Conservation (phyloP, 2,329 filamentous ascomycete genomes). For the Fusarium abutilonis region DNA sequence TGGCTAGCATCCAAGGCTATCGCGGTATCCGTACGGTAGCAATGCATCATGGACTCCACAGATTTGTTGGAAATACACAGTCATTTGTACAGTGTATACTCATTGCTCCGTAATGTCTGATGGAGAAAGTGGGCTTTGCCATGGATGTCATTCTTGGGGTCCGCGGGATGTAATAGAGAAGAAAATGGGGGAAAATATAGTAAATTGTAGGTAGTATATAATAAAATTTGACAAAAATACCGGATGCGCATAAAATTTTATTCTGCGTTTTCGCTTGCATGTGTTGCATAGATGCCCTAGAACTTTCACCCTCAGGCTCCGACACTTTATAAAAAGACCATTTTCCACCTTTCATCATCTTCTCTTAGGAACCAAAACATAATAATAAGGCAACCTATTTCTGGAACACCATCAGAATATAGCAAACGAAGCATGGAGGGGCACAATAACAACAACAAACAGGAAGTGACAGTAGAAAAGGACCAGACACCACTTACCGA, state of each 20-base stretch:
- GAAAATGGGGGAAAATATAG: slow-evolving; percentile 5
- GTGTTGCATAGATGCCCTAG: not conserved
- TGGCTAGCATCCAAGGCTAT: not conserved
- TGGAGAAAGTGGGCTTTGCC: slow-evolving; percentile 21
- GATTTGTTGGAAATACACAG: slow-evolving; percentile 2
- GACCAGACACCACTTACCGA: slow-evolving; percentile 28
- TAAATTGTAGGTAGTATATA: not conserved
- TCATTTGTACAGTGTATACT: slow-evolving; percentile 12
- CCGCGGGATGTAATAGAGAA: slow-evolving; percentile 28
- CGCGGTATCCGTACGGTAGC: slow-evolving; percentile 12
- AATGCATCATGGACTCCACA: slow-evolving; percentile 24
- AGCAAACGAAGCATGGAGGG: not conserved
- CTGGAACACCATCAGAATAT: slow-evolving; percentile 9
- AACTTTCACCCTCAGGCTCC: not conserved
- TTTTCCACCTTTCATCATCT: not conserved
- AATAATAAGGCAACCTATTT: not conserved
- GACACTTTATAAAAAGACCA: not conserved
- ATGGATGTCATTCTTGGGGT: slow-evolving; percentile 34
- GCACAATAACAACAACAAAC: slow-evolving; percentile 3
- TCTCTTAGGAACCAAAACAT: not conserved
- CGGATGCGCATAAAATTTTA: too few species aligned
- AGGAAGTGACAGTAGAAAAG: not conserved
- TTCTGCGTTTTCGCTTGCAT: too few species aligned
- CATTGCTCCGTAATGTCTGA: slow-evolving; percentile 6
- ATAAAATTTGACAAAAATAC: too few species aligned